Evolutionary conservation across 192 early-diverging fungal species (phyloP).

Genomic region (Linnemannia zychae): DNA sequence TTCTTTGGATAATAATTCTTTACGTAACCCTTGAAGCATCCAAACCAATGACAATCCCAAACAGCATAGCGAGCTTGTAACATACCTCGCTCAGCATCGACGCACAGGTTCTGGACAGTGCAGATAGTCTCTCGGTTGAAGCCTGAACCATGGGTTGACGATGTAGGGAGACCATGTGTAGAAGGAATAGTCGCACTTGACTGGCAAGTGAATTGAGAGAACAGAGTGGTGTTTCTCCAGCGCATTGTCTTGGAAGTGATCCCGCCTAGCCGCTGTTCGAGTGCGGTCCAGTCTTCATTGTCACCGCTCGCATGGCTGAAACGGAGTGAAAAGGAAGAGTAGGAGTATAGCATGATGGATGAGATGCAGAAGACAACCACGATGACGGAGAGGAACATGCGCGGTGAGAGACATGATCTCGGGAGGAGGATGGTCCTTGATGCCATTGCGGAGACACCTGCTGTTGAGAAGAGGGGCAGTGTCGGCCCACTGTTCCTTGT

Average conservation of each 20-base stretch:
- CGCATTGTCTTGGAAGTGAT: conserved; percentile 14
- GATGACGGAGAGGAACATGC: conserved; percentile 49
- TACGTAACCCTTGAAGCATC: conserved; percentile 3
- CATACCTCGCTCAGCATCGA: conserved; percentile 47
- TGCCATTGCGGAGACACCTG: conserved; percentile 7
- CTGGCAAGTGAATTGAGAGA: conserved; percentile 25
- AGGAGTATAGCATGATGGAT: conserved; percentile 41
- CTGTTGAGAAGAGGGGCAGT: conserved; percentile 39
- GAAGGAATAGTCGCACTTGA: neutral
- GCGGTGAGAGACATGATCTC: conserved; percentile 45
- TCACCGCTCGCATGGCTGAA: conserved; percentile 8
- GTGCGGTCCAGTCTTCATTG: conserved; percentile 34
- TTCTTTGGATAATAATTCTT: neutral
- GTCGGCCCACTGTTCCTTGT: conserved; percentile 14
- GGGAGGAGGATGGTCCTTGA: conserved; percentile 31
- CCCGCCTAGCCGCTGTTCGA: conserved; percentile 23
- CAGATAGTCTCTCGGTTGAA: conserved; percentile 43
- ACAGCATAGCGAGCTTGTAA: neutral
- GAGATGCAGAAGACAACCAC: conserved; percentile 35
- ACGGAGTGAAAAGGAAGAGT: conserved; percentile 20
- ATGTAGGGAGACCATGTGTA: neutral
- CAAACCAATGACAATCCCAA: neutral
- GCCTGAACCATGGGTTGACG: conserved; percentile 17
- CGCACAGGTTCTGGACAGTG: conserved; percentile 42
- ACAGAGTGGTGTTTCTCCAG: conserved; percentile 28